A percentile compares a stretch with the other conserved stretches of the same genome.
Conservation (phyloP, 805 yeast species). For the Yarrowia yakushimensis region DNA sequence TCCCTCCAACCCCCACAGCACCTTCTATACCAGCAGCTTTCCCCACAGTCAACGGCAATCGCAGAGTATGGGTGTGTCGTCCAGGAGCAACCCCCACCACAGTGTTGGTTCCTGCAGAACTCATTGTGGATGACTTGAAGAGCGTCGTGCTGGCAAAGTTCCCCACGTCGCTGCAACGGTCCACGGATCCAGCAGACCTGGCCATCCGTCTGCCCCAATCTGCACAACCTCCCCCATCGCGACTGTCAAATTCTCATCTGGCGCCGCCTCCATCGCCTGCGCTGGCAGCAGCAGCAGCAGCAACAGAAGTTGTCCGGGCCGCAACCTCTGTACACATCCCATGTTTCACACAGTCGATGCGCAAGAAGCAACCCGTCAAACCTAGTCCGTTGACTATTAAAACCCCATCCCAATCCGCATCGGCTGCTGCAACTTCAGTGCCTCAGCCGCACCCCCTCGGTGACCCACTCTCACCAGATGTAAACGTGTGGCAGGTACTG, state of each 20-base stretch:
- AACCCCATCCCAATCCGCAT: background rate
- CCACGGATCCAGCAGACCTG: constrained; percentile 67
- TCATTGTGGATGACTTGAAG: constrained; percentile 81
- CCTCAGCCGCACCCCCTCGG: constrained; percentile 21
- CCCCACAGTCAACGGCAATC: constrained; percentile 3
- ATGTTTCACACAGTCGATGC: constrained; percentile 9
- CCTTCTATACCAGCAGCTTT: background rate
- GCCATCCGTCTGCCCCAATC: constrained; percentile 30
- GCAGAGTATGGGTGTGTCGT: constrained; percentile 39
- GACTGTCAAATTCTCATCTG: background rate
- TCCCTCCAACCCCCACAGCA: background rate
- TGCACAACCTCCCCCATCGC: background rate
- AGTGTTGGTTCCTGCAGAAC: constrained; percentile 54
- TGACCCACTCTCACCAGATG: constrained; percentile 54
- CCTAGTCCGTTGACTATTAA: constrained; percentile 19
- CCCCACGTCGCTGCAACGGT: constrained; percentile 61
- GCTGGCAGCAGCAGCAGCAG: constrained; percentile 11
- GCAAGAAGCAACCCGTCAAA: constrained; percentile 9
- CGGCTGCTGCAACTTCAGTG: background rate
- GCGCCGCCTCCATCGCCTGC: constrained; percentile 2
- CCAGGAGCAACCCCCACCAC: constrained; percentile 58
- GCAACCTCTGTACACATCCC: background rate
- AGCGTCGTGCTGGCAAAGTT: constrained; percentile 57
- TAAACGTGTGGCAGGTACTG: constrained; percentile 52
- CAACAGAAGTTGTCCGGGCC: background rate